Conservation (phyloP, 2,329 filamentous ascomycete species). For the Aspergillus sp. region DNA sequence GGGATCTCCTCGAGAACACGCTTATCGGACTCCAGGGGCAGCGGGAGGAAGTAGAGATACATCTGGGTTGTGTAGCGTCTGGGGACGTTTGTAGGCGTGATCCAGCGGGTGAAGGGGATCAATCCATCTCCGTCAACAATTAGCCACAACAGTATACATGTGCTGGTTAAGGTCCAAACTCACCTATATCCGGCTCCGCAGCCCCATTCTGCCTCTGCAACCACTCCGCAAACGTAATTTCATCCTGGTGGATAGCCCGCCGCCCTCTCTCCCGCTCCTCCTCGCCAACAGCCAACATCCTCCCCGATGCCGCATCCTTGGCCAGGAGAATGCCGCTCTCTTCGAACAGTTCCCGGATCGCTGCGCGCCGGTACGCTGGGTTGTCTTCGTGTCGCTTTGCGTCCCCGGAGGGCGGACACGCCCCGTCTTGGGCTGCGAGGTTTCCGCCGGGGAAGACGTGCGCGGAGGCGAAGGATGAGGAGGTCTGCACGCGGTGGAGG, state of each 20-base stretch:
- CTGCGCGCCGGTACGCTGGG: slow-evolving; percentile 66
- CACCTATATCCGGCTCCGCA: slow-evolving; percentile 50
- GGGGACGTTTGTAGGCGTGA: slow-evolving; percentile 63
- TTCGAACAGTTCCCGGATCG: slow-evolving; percentile 87
- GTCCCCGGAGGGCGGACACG: slow-evolving; percentile 41
- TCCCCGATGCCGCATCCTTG: slow-evolving; percentile 26
- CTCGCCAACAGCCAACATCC: slow-evolving; percentile 53
- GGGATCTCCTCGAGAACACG: slow-evolving; percentile 23
- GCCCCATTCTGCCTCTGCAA: slow-evolving; percentile 31
- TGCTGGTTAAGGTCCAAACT: slow-evolving; percentile 1
- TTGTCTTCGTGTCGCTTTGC: slow-evolving; percentile 59
- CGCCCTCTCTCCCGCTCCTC: slow-evolving; percentile 56
- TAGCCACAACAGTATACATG: neutral
- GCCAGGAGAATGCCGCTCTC: slow-evolving; percentile 85
- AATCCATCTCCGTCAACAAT: slow-evolving; percentile 45
- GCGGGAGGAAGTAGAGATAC: slow-evolving; percentile 84
- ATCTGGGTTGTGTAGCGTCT: slow-evolving; percentile 90
- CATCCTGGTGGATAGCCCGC: slow-evolving; percentile 57
- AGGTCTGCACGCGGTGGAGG: slow-evolving; percentile 74
- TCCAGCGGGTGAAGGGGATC: slow-evolving; percentile 81
- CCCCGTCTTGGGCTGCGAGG: slow-evolving; percentile 65
- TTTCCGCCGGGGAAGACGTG: slow-evolving; percentile 94
- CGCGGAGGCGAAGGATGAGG: slow-evolving; percentile 75
- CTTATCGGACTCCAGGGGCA: slow-evolving; percentile 31
- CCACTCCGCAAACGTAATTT: slow-evolving; percentile 60